Conservation (phyloP, 2,329 filamentous ascomycete species). For the Rhinocladiella similis region DNA sequence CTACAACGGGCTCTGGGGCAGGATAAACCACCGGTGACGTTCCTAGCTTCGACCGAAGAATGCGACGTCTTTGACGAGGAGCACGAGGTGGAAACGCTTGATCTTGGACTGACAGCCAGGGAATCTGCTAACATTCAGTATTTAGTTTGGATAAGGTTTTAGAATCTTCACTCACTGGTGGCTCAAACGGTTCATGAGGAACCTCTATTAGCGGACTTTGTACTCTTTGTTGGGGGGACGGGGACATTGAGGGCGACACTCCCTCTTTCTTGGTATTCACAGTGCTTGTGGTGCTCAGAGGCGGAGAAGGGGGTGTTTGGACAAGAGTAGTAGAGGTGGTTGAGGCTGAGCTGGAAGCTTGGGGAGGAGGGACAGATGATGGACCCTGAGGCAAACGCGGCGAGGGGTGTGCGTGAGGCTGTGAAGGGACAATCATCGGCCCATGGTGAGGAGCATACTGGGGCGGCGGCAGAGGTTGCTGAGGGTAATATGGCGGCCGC, state of each 20-base stretch:
- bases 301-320: slow-evolving; percentile 28
- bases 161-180: slow-evolving; percentile 42
- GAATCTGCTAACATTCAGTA: slow-evolving; percentile 43
- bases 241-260: slow-evolving; percentile 26
- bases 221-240: slow-evolving; percentile 36
- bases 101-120: slow-evolving; percentile 61
- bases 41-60: slow-evolving; percentile 37
- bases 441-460: slow-evolving; percentile 36
- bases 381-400: slow-evolving; percentile 23
- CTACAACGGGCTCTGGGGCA: slow-evolving; percentile 39
- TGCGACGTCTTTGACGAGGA: slow-evolving; percentile 47
- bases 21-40: slow-evolving; percentile 51
- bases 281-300: slow-evolving; percentile 27
- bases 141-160: background rate
- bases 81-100: slow-evolving; percentile 55
- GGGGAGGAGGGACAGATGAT: slow-evolving; percentile 22
- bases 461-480: slow-evolving; percentile 44
- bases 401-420: slow-evolving; percentile 25
- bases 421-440: slow-evolving; percentile 22
- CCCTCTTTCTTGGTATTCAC: slow-evolving; percentile 28
- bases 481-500: slow-evolving; percentile 43
- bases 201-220: slow-evolving; percentile 24
- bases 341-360: slow-evolving; percentile 34
- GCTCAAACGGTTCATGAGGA: slow-evolving; percentile 49
- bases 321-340: slow-evolving; percentile 40